Evolutionary conservation across 2,329 filamentous ascomycete genomes (phyloP).

Genomic region (Alternaria dauci): DNA sequence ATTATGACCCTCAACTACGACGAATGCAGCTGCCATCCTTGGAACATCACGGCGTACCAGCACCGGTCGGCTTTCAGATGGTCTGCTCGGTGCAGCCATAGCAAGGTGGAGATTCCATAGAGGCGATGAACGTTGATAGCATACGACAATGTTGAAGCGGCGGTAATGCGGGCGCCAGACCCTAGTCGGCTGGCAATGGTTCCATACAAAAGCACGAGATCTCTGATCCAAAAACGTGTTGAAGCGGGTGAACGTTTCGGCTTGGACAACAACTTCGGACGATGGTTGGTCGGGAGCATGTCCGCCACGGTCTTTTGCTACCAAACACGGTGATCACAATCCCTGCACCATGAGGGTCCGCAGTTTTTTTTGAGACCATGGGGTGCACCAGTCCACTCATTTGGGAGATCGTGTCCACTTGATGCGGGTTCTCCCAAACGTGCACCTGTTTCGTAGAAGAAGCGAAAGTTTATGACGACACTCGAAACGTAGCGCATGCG

Average conservation of each 20-base stretch:
- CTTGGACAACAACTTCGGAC: neutral
- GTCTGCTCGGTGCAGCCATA: slow-evolving; percentile 13
- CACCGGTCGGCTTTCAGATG: slow-evolving; percentile 7
- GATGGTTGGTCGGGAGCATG: slow-evolving; percentile 7
- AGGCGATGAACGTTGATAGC: slow-evolving; percentile 1
- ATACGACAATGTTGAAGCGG: slow-evolving; percentile 1
- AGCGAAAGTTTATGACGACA: slow-evolving; percentile 16
- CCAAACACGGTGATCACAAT: slow-evolving; percentile 12
- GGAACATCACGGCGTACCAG: slow-evolving; percentile 7
- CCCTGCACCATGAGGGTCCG: slow-evolving; percentile 3
- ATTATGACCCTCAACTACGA: neutral
- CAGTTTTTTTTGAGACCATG: neutral
- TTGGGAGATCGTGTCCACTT: slow-evolving; percentile 6
- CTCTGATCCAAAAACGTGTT: slow-evolving; percentile 7
- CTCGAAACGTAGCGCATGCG: slow-evolving; percentile 17
- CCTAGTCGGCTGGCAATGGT: slow-evolving; percentile 1
- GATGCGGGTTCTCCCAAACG: slow-evolving; percentile 15
- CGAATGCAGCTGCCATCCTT: neutral
- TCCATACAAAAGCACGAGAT: slow-evolving; percentile 8
- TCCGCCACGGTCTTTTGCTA: slow-evolving; percentile 1
- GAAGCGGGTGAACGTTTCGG: slow-evolving; percentile 14
- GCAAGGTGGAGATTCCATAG: slow-evolving; percentile 4
- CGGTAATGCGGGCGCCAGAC: slow-evolving; percentile 1
- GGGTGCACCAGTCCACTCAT: slow-evolving; percentile 1
- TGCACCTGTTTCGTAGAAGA: slow-evolving; percentile 12